A percentile compares a stretch with the other conserved stretches of the same genome.
Evolutionary conservation across 2,329 filamentous ascomycete genomes (phyloP).

Genomic region (Hypoxylon sp.): DNA sequence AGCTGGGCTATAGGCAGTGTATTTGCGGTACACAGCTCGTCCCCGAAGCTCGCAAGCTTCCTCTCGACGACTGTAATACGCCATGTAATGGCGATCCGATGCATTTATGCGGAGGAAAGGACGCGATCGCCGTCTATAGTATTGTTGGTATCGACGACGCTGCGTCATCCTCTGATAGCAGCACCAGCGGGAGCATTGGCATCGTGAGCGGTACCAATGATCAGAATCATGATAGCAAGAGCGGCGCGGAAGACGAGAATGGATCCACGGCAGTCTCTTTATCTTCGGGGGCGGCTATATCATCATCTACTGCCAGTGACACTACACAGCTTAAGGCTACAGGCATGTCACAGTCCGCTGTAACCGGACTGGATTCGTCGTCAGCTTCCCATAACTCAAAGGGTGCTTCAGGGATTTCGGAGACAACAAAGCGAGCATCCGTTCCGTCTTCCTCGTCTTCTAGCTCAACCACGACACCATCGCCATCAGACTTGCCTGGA

Average conservation of each 20-base stretch:
- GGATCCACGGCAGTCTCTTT: background rate
- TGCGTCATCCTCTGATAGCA: background rate
- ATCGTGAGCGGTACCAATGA: background rate
- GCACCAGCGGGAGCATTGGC: background rate
- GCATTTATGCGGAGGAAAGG: background rate
- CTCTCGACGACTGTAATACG: background rate
- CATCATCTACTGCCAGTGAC: background rate
- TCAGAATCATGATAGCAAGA: background rate
- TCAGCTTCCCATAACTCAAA: background rate
- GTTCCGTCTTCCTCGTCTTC: background rate
- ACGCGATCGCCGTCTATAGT: background rate
- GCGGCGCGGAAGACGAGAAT: background rate
- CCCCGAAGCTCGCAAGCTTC: background rate
- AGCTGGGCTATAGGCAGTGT: background rate
- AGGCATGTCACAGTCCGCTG: background rate
- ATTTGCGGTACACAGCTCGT: background rate
- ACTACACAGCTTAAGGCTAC: constrained; percentile 21
- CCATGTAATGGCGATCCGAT: background rate
- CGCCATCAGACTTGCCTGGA: constrained; percentile 10
- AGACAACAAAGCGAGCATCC: background rate
- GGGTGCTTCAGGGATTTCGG: background rate
- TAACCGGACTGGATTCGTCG: background rate
- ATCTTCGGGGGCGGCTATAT: background rate
- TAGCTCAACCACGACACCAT: background rate
- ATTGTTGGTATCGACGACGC: background rate